These are phyloP conservation scores for Hymenoscyphus fraxineus DNA, from an alignment of 2,329 filamentous ascomycete species.

Conservation along the genomic window DNA sequence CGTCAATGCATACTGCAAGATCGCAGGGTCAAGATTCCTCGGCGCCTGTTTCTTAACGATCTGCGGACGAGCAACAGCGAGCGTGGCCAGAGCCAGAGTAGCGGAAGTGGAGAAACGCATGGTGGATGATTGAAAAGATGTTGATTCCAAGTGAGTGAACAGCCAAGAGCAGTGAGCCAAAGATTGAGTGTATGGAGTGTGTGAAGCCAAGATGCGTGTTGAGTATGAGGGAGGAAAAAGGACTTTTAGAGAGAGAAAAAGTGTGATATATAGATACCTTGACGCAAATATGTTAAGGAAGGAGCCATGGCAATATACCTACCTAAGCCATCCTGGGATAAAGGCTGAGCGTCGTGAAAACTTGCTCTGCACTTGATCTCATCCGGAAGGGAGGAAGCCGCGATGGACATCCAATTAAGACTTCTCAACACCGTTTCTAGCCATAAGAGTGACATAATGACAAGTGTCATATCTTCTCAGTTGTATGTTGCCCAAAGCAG, in stretches of 20 bases:
- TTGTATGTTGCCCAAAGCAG: neutral
- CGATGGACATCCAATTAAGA: neutral
- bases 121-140: constrained; percentile 7
- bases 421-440: neutral
- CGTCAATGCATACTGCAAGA: constrained; percentile 47
- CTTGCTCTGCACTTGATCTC: neutral
- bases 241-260: no score
- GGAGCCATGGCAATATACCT: neutral
- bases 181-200: constrained; percentile 1
- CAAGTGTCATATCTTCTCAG: neutral
- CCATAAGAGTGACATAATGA: neutral
- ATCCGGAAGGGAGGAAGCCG: constrained; percentile 4
- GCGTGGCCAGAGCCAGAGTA: constrained; percentile 18
- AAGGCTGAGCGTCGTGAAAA: neutral
- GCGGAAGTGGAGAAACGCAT: constrained; percentile 30
- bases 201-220: constrained; percentile 6
- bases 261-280: neutral
- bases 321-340: neutral
- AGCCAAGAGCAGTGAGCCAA: neutral
- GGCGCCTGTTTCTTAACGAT: constrained; percentile 24
- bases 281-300: neutral
- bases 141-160: constrained; percentile 1
- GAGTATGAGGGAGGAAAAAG: neutral
- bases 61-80: constrained; percentile 15
- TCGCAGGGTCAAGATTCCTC: constrained; percentile 31